Conservation (phyloP, 1,284 basidiomycete genomes). For the Coniferiporia weirii region DNA sequence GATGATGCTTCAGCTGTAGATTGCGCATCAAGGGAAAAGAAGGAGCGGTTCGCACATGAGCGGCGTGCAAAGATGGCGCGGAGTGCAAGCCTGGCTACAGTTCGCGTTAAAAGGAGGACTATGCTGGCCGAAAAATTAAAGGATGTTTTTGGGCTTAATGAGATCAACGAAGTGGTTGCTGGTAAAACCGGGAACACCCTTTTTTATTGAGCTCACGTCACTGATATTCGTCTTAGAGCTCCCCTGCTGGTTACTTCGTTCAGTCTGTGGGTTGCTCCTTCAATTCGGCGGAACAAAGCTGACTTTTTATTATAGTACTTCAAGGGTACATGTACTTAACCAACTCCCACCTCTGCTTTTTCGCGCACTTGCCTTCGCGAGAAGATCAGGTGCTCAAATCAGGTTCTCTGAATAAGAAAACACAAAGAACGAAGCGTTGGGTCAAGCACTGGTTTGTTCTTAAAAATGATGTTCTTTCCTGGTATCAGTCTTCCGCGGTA, state of each 20-base stretch:
- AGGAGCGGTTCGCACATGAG: slow-evolving; percentile 14
- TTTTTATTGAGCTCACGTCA: slow-evolving; percentile 1
- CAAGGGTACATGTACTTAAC: slow-evolving; percentile 98
- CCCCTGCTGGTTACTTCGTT: slow-evolving; percentile 84
- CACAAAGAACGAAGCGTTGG: slow-evolving; percentile 82
- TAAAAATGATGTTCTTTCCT: slow-evolving; percentile 89
- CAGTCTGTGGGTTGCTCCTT: slow-evolving; percentile 60
- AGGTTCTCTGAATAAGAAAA: slow-evolving; percentile 79
- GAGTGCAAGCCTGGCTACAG: slow-evolving; percentile 65
- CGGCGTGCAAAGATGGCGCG: slow-evolving; percentile 30
- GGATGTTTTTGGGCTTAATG: slow-evolving; percentile 79
- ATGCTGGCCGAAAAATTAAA: slow-evolving; percentile 78
- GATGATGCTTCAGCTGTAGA: background rate
- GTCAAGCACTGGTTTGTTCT: slow-evolving; percentile 92
- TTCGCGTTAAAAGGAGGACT: slow-evolving; percentile 62
- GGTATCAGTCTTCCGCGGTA: slow-evolving; percentile 91
- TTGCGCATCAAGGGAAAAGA: background rate
- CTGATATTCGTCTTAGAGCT: slow-evolving; percentile 51
- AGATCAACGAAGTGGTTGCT: slow-evolving; percentile 77
- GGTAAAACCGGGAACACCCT: slow-evolving; percentile 40
- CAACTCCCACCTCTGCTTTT: slow-evolving; percentile 90
- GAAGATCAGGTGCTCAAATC: slow-evolving; percentile 90
- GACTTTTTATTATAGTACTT: slow-evolving; percentile 51
- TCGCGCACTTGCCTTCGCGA: slow-evolving; percentile 87
- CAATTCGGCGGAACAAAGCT: slow-evolving; percentile 1